Conservation (phyloP, 139 green algal species). For the Raphidocelis subcapitata region DNA sequence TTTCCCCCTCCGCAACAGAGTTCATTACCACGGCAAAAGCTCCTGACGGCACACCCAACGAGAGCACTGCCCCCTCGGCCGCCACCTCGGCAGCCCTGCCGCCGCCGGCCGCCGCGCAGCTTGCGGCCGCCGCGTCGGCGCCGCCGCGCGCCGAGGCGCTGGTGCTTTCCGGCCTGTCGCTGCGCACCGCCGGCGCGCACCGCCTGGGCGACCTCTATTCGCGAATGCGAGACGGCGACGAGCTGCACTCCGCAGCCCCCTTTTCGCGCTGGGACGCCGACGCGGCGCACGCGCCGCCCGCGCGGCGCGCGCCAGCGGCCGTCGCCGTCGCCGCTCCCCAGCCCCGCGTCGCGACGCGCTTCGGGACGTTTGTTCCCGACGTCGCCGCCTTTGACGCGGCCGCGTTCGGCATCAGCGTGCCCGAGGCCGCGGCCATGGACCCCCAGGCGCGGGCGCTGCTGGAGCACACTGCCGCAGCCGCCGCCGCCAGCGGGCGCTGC, state of each 20-base stretch:
- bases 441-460: constrained; percentile 79
- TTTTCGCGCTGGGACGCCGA: constrained; percentile 67
- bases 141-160: not conserved
- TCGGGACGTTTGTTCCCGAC: constrained; percentile 65
- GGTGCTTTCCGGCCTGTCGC: constrained; percentile 36
- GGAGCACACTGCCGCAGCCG: constrained; percentile 52
- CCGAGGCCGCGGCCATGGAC: constrained; percentile 75
- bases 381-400: constrained; percentile 69
- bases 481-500: constrained; percentile 40
- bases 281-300: constrained; percentile 37
- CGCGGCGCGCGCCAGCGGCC: no score
- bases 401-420: constrained; percentile 54
- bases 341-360: constrained; percentile 38
- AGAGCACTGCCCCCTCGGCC: no score
- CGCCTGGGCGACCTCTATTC: constrained; percentile 34
- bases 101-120: not conserved
- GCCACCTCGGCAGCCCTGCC: not conserved
- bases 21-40: no score
- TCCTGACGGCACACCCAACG: no score
- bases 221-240: constrained; percentile 13
- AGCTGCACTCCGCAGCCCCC: constrained; percentile 58
- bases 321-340: no score
- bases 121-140: not conserved
- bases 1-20: no score
- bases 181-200: constrained; percentile 37